Conservation (phyloP, 179 eudicot genomes). For the Gypsophila paniculata region DNA sequence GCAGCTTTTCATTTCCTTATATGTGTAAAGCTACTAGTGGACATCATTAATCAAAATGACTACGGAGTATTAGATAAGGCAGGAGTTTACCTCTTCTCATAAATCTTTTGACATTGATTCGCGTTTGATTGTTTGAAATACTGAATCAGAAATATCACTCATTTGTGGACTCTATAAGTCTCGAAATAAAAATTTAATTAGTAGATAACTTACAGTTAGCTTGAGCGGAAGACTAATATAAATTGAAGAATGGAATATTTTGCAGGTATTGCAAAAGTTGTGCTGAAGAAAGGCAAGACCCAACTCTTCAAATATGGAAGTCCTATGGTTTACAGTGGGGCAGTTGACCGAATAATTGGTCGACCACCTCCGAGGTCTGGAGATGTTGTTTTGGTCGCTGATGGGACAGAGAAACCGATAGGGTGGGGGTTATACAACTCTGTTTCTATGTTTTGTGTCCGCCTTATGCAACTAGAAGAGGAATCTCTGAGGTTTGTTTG, state of each 20-base stretch:
- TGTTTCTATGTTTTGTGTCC: conserved; percentile 83
- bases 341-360: conserved; percentile 86
- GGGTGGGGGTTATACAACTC: conserved; percentile 95
- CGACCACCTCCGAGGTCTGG: conserved; percentile 92
- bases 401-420: conserved; percentile 75
- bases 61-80: neutral
- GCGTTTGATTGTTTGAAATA: neutral
- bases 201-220: neutral
- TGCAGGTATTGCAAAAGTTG: conserved; percentile 74
- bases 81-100: neutral
- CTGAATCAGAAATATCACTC: neutral
- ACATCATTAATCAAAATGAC: conserved; percentile 3
- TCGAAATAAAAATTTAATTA: neutral
- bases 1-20: neutral
- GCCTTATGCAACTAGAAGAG: conserved; percentile 87
- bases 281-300: conserved; percentile 79
- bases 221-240: neutral
- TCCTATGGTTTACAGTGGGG: conserved; percentile 94
- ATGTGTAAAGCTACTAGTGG: neutral
- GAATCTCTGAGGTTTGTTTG: conserved; percentile 52
- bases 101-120: neutral
- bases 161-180: neutral
- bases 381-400: conserved; percentile 78
- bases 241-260: conserved; percentile 12
- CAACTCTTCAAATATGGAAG: conserved; percentile 81